These are phyloP conservation scores for Dryas octopetala DNA, from an alignment of 306 rosid species.

Conservation along the genomic window DNA sequence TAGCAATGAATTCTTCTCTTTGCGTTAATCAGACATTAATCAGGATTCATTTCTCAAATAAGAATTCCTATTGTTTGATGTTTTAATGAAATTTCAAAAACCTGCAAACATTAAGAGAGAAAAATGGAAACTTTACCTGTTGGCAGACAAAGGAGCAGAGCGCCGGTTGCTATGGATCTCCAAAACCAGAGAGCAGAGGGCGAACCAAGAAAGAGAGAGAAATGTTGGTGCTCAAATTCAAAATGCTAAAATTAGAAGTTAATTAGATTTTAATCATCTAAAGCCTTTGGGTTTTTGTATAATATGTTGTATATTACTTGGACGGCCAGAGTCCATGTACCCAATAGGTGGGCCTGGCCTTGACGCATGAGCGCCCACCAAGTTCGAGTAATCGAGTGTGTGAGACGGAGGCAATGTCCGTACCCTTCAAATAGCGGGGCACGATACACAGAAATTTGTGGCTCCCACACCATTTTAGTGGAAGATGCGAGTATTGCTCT, in stretches of 20 bases:
- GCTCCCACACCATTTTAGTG: no score
- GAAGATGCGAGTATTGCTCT: no score
- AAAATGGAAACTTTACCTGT: conserved; percentile 11
- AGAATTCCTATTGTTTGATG: neutral
- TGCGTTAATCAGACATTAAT: neutral
- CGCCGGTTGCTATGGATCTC: neutral
- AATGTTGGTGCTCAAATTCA: neutral
- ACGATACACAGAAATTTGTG: no score
- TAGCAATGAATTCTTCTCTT: neutral
- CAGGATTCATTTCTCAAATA: neutral
- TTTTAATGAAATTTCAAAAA: neutral
- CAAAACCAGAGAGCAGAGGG: conserved; percentile 10
- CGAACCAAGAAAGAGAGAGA: neutral
- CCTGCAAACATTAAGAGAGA: neutral
- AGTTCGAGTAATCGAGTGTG: neutral
- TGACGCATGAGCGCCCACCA: neutral
- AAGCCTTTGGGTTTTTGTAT: neutral
- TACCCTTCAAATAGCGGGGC: no score
- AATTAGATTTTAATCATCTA: neutral
- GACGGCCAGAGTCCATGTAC: neutral
- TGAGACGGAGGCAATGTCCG: no score
- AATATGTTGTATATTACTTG: neutral
- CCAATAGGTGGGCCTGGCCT: neutral
- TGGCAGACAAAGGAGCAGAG: neutral
- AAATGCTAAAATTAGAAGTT: neutral